phyloP scores from a whole-genome alignment of 805 yeast genomes.

The Metschnikowia lochheadii region DNA sequence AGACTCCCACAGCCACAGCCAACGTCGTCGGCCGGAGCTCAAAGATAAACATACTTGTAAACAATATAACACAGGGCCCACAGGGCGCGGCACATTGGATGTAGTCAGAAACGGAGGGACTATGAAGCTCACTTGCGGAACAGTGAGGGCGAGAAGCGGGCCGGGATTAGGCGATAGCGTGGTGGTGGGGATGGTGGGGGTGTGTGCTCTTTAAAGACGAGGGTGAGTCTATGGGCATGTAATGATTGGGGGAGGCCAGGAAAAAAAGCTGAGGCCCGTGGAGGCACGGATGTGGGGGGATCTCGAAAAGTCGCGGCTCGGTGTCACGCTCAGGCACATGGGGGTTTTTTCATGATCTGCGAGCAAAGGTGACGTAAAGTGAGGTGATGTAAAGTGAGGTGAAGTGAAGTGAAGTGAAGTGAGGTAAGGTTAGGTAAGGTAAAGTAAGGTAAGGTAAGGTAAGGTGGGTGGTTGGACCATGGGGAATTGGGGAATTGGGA shows the following conservation, averaged over 20 bases:
- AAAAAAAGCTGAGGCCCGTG: background rate
- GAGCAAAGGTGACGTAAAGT: background rate
- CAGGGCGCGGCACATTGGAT: conserved; percentile 3
- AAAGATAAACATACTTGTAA: conserved; percentile 3
- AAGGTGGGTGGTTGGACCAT: background rate
- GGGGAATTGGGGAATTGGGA: no score
- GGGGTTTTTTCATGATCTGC: background rate
- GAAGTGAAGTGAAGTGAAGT: no score
- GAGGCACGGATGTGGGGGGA: conserved; percentile 6
- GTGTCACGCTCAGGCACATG: background rate
- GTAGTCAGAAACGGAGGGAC: background rate
- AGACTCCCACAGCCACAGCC: background rate
- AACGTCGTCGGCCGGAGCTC: background rate
- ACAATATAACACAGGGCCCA: conserved; percentile 4
- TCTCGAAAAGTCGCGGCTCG: conserved; percentile 5
- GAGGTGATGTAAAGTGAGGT: no score
- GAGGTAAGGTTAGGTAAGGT: no score
- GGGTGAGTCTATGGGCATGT: background rate
- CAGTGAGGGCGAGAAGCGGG: background rate
- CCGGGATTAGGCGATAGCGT: background rate
- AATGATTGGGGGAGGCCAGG: conserved; percentile 1
- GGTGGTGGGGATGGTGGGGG: no score
- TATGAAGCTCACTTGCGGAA: background rate
- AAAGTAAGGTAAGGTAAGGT: no score
- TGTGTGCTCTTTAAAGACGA: background rate